These are phyloP conservation scores for Ceratocystis harringtonii DNA, from an alignment of 2,329 filamentous ascomycete species.

Conservation along the genomic window DNA sequence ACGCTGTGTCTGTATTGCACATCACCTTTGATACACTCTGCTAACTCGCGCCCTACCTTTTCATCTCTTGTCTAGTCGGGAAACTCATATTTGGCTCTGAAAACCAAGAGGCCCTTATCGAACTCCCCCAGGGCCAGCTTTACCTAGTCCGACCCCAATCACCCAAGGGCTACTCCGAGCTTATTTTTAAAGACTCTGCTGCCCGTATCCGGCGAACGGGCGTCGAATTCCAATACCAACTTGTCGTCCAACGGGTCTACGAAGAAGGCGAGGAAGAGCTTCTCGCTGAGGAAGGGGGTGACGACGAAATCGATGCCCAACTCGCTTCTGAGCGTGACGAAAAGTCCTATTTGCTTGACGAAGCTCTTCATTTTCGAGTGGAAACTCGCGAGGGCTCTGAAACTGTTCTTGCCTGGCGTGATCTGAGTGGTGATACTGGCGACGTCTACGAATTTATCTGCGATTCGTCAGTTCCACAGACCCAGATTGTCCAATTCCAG, in stretches of 20 bases:
- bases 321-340: constrained; percentile 77
- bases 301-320: constrained; percentile 63
- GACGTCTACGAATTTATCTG: constrained; percentile 98
- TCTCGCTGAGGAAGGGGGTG: constrained; percentile 74
- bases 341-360: constrained; percentile 92
- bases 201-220: constrained; percentile 84
- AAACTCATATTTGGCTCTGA: constrained; percentile 82
- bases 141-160: constrained; percentile 92
- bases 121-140: constrained; percentile 88
- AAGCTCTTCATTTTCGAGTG: constrained; percentile 72
- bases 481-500: constrained; percentile 67
- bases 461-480: constrained; percentile 53
- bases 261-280: constrained; percentile 94
- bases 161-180: constrained; percentile 93
- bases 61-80: constrained; percentile 43
- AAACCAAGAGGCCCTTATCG: constrained; percentile 83
- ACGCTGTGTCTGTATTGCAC: constrained; percentile 1
- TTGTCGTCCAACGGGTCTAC: constrained; percentile 89
- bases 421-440: constrained; percentile 80
- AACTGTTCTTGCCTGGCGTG: constrained; percentile 83
- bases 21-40: too few species aligned
- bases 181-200: constrained; percentile 95
- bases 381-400: constrained; percentile 68
- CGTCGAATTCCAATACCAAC: constrained; percentile 93
- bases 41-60: not conserved